Evolutionary conservation across 2,329 filamentous ascomycete species (phyloP).

Genomic region (Exophiala alcalophila): DNA sequence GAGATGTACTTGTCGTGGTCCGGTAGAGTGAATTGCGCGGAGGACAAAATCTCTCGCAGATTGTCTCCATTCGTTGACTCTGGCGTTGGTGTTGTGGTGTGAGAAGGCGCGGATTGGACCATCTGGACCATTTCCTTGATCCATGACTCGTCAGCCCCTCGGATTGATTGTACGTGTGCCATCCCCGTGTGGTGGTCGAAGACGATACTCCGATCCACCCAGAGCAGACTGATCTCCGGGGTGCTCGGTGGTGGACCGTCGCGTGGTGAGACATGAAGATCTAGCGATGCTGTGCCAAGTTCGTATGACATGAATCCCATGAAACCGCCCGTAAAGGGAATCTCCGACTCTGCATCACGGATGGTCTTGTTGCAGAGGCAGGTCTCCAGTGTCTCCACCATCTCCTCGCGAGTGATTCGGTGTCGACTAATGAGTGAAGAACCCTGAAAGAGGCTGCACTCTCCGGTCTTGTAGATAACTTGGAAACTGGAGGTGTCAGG

Average conservation of each 20-base stretch:
- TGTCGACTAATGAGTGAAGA: neutral
- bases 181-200: constrained; percentile 65
- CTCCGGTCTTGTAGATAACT: too few relatives aligned
- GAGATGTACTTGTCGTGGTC: constrained; percentile 56
- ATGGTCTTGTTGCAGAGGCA: constrained; percentile 15
- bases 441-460: constrained; percentile 3
- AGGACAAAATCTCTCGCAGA: constrained; percentile 28
- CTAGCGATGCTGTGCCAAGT: constrained; percentile 58
- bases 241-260: constrained; percentile 34
- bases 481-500: constrained; percentile 56
- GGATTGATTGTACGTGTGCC: constrained; percentile 67
- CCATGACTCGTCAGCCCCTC: constrained; percentile 45
- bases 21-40: constrained; percentile 36
- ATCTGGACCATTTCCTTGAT: constrained; percentile 39
- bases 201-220: constrained; percentile 73
- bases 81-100: constrained; percentile 30
- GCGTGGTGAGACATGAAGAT: constrained; percentile 48
- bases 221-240: constrained; percentile 72
- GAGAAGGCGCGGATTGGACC: neutral
- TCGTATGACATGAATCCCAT: constrained; percentile 86
- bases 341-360: constrained; percentile 20
- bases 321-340: constrained; percentile 75
- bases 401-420: constrained; percentile 7
- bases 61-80: constrained; percentile 24
- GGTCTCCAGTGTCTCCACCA: constrained; percentile 9